A percentile compares a stretch with the other conserved stretches of the same genome.
phyloP scores from a whole-genome alignment of 2,329 filamentous ascomycete genomes.

The Ophiostoma australiae region DNA sequence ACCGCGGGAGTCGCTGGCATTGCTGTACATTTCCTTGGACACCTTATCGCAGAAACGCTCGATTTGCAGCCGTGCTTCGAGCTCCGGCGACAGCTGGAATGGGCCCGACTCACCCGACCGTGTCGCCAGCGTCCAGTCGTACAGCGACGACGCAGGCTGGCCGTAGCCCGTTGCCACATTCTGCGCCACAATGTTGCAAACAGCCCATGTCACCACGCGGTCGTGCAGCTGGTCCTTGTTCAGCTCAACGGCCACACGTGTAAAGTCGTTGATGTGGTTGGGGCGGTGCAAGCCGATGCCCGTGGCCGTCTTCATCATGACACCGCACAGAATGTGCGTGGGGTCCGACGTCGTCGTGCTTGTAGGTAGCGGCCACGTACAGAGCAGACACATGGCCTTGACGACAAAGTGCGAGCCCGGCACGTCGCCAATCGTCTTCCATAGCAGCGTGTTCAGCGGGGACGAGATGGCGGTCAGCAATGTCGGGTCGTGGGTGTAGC shows the following conservation, averaged over 20 bases:
- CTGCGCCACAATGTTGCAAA: constrained; percentile 79
- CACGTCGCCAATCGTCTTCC: constrained; percentile 71
- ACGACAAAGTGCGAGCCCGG: constrained; percentile 76
- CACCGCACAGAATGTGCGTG: constrained; percentile 73
- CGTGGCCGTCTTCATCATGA: constrained; percentile 84
- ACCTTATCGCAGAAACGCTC: constrained; percentile 73
- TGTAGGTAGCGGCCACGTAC: constrained; percentile 78
- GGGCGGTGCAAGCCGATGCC: constrained; percentile 77
- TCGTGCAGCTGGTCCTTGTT: constrained; percentile 76
- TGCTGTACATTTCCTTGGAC: constrained; percentile 74
- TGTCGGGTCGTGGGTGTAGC: constrained; percentile 58
- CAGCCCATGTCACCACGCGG: constrained; percentile 74
- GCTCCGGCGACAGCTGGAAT: constrained; percentile 55
- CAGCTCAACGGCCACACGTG: constrained; percentile 66
- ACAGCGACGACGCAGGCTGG: constrained; percentile 71
- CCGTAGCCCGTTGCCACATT: constrained; percentile 78
- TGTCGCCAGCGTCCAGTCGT: constrained; percentile 66
- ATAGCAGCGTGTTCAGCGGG: constrained; percentile 65
- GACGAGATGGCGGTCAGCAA: constrained; percentile 64
- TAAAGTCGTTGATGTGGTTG: constrained; percentile 79
- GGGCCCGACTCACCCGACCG: constrained; percentile 56
- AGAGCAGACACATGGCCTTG: constrained; percentile 73
- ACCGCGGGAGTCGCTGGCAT: constrained; percentile 66
- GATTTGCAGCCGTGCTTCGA: constrained; percentile 64
- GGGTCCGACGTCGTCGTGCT: constrained; percentile 75